Evolutionary conservation across 208 protist species (phyloP).

Genomic region (Wallacemonas rigidus): DNA sequence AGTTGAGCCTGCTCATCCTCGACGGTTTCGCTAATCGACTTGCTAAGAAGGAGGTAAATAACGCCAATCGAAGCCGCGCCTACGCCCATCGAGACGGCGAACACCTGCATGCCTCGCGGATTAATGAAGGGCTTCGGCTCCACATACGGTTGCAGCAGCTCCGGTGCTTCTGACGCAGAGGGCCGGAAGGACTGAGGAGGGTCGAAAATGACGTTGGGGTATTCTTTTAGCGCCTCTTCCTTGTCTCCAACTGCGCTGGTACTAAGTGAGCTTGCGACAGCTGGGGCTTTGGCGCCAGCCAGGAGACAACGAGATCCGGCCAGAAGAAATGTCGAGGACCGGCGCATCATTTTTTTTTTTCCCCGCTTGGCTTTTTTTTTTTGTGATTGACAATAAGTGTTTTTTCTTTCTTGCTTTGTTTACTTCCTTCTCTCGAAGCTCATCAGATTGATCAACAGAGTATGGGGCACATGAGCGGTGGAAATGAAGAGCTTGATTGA

Average conservation of each 20-base stretch:
- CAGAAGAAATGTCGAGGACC: not conserved
- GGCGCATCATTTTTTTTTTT: constrained; percentile 5
- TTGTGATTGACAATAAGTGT: not conserved
- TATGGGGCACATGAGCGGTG: no score
- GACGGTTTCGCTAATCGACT: constrained; percentile 52
- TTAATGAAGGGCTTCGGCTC: constrained; percentile 86
- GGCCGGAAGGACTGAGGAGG: constrained; percentile 34
- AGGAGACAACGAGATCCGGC: not conserved
- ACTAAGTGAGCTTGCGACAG: constrained; percentile 5
- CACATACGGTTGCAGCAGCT: constrained; percentile 74
- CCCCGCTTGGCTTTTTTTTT: constrained; percentile 3
- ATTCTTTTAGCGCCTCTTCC: not conserved
- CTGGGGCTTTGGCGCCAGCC: not conserved
- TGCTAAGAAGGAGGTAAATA: constrained; percentile 81
- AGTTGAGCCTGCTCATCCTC: constrained; percentile 63
- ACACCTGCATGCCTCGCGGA: constrained; percentile 58
- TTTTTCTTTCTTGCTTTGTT: not conserved
- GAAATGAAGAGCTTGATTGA: no score
- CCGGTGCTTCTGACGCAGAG: constrained; percentile 61
- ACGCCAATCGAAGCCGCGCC: constrained; percentile 52
- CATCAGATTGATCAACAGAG: no score
- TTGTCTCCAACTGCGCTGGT: not conserved
- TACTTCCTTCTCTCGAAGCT: not conserved
- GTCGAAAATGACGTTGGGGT: constrained; percentile 15
- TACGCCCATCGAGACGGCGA: constrained; percentile 66